These are phyloP conservation scores for Hibiscus syriacus DNA, from an alignment of 345 rosid genomes.

Conservation along the genomic window DNA sequence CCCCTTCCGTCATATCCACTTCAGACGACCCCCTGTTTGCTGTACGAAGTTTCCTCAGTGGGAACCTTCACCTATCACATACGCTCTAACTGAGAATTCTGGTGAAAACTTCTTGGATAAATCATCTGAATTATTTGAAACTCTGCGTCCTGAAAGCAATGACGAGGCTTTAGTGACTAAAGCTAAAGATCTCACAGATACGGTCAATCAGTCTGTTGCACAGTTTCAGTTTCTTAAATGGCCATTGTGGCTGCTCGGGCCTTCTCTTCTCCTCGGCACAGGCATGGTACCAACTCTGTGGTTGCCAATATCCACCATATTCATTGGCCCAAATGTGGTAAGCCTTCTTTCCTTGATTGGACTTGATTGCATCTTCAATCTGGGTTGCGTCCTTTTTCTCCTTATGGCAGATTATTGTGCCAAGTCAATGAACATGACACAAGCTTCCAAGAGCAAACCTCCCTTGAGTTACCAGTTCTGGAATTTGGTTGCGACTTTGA, in stretches of 20 bases:
- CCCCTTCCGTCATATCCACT: conserved; percentile 9
- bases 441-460: conserved; percentile 46
- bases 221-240: conserved; percentile 60
- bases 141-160: conserved; percentile 28
- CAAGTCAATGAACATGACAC: conserved; percentile 31
- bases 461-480: conserved; percentile 78
- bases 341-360: conserved; percentile 86
- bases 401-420: conserved; percentile 89
- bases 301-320: conserved; percentile 82
- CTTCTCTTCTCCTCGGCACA: conserved; percentile 65
- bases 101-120: conserved; percentile 35
- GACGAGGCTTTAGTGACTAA: conserved; percentile 28
- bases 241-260: conserved; percentile 92
- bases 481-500: conserved; percentile 53
- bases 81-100: conserved; percentile 39
- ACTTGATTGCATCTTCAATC: conserved; percentile 81
- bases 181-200: conserved; percentile 17
- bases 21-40: conserved; percentile 24
- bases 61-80: conserved; percentile 53
- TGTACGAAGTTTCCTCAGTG: conserved; percentile 51
- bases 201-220: conserved; percentile 12
- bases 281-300: conserved; percentile 90
- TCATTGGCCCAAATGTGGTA: conserved; percentile 76
- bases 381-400: conserved; percentile 75
- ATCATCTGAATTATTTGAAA: conserved; percentile 48